These are phyloP conservation scores for Chytriomyces sp. DNA, from an alignment of 192 early-diverging fungal genomes.

Conservation along the genomic window DNA sequence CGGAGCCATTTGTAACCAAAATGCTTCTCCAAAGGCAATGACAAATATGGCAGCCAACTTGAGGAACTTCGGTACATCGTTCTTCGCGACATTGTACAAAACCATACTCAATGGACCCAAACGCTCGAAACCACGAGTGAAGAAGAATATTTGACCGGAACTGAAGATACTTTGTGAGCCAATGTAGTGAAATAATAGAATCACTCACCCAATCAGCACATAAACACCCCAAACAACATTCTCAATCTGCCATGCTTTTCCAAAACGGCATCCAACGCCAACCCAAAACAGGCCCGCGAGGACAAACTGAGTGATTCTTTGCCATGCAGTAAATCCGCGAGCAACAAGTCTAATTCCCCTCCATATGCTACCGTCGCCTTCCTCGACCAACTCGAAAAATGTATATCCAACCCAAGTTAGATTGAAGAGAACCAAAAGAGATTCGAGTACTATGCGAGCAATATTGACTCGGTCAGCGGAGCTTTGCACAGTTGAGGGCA, in stretches of 20 bases:
- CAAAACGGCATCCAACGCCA: neutral
- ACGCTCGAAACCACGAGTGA: constrained; percentile 5
- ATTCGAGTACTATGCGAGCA: neutral
- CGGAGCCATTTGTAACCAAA: constrained; percentile 24
- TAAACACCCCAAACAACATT: constrained; percentile 19
- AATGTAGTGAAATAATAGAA: no score
- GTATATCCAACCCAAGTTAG: neutral
- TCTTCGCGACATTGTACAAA: neutral
- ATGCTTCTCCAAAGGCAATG: constrained; percentile 15
- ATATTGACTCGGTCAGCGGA: neutral
- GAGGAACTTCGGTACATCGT: constrained; percentile 11
- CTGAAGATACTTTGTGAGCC: no score
- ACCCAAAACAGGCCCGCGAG: neutral
- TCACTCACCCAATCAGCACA: neutral
- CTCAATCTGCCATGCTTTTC: constrained; percentile 3
- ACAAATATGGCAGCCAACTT: neutral
- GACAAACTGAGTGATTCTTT: neutral
- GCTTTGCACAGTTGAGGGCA: neutral
- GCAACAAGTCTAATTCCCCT: neutral
- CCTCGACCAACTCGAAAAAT: neutral
- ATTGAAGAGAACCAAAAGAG: neutral
- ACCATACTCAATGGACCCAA: constrained; percentile 13
- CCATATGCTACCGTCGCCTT: neutral
- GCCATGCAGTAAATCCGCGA: neutral
- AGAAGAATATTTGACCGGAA: constrained; percentile 16